These are phyloP conservation scores for Coemansia sp. DNA, from an alignment of 192 early-diverging fungal species.

Conservation along the genomic window DNA sequence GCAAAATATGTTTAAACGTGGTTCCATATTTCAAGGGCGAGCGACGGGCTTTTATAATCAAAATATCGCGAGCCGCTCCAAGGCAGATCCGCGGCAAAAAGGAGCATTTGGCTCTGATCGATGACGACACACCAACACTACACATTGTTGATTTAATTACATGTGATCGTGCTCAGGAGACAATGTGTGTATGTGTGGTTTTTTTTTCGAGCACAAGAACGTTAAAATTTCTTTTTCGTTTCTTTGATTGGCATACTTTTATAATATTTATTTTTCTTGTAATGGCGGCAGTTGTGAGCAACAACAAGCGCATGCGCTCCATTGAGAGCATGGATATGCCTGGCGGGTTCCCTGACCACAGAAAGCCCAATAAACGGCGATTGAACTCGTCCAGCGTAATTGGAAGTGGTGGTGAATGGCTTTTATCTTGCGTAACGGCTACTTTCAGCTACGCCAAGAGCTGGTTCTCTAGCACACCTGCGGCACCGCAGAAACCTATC, in stretches of 20 bases:
- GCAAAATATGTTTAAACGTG: too few species aligned
- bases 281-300: conserved; percentile 10
- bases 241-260: neutral
- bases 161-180: neutral
- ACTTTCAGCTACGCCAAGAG: conserved; percentile 28
- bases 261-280: neutral
- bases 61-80: neutral
- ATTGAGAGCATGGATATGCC: conserved; percentile 31
- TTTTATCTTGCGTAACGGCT: conserved; percentile 23
- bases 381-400: neutral
- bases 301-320: conserved; percentile 31
- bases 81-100: neutral
- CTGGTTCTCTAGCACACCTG: conserved; percentile 17
- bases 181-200: neutral
- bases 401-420: conserved; percentile 8
- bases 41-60: neutral
- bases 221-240: neutral
- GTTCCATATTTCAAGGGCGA: too few species aligned
- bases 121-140: neutral
- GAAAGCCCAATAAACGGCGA: conserved; percentile 18
- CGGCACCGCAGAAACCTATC: neutral
- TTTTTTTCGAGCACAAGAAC: neutral
- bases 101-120: neutral
- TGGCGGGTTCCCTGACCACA: conserved; percentile 28
- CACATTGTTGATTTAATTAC: neutral